Evolutionary conservation across 768 basidiomycete species (phyloP).

Genomic region (Hypholoma sublateritium): DNA sequence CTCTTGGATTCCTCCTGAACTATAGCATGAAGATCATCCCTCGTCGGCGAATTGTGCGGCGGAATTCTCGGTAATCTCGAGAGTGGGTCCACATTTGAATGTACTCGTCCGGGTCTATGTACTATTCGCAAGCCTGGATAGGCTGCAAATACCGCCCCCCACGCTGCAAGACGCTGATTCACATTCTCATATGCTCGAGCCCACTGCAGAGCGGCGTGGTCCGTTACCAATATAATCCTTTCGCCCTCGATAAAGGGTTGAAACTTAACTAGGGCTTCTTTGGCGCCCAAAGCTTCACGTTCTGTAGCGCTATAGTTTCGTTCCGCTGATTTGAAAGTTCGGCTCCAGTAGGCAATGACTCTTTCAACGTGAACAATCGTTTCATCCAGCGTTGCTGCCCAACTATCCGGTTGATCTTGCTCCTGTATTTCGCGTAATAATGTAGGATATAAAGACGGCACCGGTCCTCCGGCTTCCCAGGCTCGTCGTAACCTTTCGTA

Average conservation of each 20-base stretch:
- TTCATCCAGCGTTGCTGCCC: constrained; percentile 17
- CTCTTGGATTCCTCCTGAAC: constrained; percentile 2
- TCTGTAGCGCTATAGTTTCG: constrained; percentile 31
- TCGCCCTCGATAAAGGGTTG: constrained; percentile 36
- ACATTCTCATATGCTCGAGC: constrained; percentile 21
- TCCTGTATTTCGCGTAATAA: not conserved
- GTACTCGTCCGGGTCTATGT: constrained; percentile 29
- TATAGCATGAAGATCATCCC: constrained; percentile 9
- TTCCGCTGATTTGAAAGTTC: constrained; percentile 24
- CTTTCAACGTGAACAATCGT: constrained; percentile 27
- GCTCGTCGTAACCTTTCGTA: no score
- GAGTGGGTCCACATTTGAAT: constrained; percentile 31
- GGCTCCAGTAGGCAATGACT: constrained; percentile 30
- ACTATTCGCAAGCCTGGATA: constrained; percentile 29
- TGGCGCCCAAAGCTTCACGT: constrained; percentile 21
- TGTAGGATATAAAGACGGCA: not conserved
- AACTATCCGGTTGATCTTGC: not conserved
- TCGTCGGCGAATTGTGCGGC: constrained; percentile 13
- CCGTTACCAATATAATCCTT: constrained; percentile 21
- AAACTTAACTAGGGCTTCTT: constrained; percentile 26
- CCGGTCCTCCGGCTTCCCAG: not conserved
- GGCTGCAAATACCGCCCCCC: constrained; percentile 32
- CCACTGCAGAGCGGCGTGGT: constrained; percentile 26
- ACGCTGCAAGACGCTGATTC: constrained; percentile 25
- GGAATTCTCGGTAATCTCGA: constrained; percentile 17